These are phyloP conservation scores for Coemansia sp. DNA, from an alignment of 192 early-diverging fungal species.

Conservation along the genomic window DNA sequence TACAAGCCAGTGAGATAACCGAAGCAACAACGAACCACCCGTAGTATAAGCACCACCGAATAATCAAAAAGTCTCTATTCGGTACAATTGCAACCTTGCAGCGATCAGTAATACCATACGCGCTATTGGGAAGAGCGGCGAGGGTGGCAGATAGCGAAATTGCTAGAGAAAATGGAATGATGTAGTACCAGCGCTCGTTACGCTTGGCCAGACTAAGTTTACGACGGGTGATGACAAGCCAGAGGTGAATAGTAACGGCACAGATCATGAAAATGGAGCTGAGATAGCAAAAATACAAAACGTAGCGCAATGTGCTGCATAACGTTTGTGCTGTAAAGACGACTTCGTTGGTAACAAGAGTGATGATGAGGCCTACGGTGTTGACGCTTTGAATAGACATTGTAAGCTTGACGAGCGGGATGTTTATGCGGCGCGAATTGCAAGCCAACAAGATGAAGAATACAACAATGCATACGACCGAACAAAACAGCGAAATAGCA, in stretches of 20 bases:
- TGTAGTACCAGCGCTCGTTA: constrained; percentile 54
- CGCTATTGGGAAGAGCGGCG: constrained; percentile 40
- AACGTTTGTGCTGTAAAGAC: constrained; percentile 21
- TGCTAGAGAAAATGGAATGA: constrained; percentile 40
- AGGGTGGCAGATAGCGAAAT: constrained; percentile 31
- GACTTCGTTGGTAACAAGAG: constrained; percentile 32
- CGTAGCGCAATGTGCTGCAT: constrained; percentile 45
- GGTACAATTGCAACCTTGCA: constrained; percentile 30
- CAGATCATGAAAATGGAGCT: constrained; percentile 53
- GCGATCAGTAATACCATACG: constrained; percentile 26
- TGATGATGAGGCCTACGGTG: constrained; percentile 35
- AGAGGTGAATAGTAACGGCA: constrained; percentile 46
- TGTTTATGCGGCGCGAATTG: constrained; percentile 39
- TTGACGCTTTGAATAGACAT: constrained; percentile 48
- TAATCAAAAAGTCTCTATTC: constrained; percentile 22
- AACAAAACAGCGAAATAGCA: constrained; percentile 37
- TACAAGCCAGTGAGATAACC: constrained; percentile 40
- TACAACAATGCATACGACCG: constrained; percentile 27
- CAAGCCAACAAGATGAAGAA: constrained; percentile 41
- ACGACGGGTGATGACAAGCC: constrained; percentile 50
- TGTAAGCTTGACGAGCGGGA: constrained; percentile 51
- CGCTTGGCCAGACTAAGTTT: constrained; percentile 33
- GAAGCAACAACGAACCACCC: constrained; percentile 51
- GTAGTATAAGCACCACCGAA: constrained; percentile 53
- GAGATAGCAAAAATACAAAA: constrained; percentile 48